Base-by-base conservation (phyloP, 768 basidiomycete species). In the Boletus rufocinnamomeus region DNA sequence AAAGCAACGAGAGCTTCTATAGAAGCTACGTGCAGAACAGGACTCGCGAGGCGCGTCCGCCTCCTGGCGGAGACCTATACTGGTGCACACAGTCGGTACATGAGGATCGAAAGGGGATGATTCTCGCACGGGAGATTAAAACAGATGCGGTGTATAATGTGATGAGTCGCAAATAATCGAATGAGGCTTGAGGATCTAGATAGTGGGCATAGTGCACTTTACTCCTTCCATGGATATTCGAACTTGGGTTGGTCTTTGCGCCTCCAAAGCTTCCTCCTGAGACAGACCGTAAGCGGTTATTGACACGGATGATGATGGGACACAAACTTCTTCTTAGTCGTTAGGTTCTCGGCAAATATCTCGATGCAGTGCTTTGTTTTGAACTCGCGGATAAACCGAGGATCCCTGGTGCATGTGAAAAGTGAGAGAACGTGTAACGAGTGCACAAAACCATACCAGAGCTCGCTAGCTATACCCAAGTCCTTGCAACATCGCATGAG, bases 401-500 rank as follows among this genome's bases (percentile, higher is more conserved):
- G 96, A 69, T 98, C 96, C 95, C 93, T 95, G 61, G 0, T 11
- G 32, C 45, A 41, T 1, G 10, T 45, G 49, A 6, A 52, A 45
- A 35, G 32, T 35, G 49, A 37, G 50, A 46, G 17, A 45, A 32
- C n/a, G 4, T 1, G 45, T 23, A 2, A 41, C 17, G 14, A 50
- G 17, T 23, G 8, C n/a, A 62, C 28, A 6, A 28, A 25, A 67
- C 2, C 82, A 60, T 63, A 94, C 95, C 96, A 98, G 25, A 98
- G 85, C 75, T 98, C 96, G 72, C 93, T 95, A 0, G 96, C 96
- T 64, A 98, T 82, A 13, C 96, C 96, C 41, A 98, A 77, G 69
- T 98, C 96, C 70, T 98, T 98, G 77, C 93, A 95, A 73, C 96
- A 98, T 34, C 96, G 80, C 95, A 98, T 97, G 32, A 98, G 78